These are phyloP conservation scores for Dioszegia hungarica DNA, from an alignment of 768 basidiomycete species.

Conservation along the genomic window DNA sequence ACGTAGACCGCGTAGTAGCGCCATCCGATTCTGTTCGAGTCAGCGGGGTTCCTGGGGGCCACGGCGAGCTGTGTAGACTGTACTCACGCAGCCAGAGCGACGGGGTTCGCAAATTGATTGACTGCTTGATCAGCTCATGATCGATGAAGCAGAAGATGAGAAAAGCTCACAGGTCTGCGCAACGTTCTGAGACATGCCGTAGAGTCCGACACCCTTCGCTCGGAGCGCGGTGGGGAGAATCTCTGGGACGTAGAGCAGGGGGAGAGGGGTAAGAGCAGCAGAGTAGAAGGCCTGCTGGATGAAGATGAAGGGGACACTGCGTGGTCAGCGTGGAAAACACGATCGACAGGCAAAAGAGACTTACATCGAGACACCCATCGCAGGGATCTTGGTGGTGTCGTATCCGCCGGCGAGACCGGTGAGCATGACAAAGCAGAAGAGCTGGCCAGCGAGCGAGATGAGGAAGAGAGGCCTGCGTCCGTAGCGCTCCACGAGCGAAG, in stretches of 20 bases:
- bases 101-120: conserved; percentile 24
- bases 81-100: conserved; percentile 18
- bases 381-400: neutral
- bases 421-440: conserved; percentile 21
- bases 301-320: conserved; percentile 10
- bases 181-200: neutral
- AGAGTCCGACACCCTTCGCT: conserved; percentile 11
- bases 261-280: neutral
- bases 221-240: conserved; percentile 8
- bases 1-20: conserved; percentile 27
- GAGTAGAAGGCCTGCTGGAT: conserved; percentile 1
- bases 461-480: conserved; percentile 30
- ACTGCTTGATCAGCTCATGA: neutral
- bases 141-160: neutral
- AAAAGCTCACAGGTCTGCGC: conserved; percentile 1
- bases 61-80: no score
- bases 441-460: conserved; percentile 30
- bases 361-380: conserved; percentile 2
- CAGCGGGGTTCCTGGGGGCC: no score
- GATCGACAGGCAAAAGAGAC: neutral
- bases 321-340: neutral
- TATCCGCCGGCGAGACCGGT: conserved; percentile 23
- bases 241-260: conserved; percentile 5
- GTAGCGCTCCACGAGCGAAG: conserved; percentile 24
- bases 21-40: no score